Evolutionary conservation across 1,284 basidiomycete genomes (phyloP).

Genomic region (Ganoderma lucidum): DNA sequence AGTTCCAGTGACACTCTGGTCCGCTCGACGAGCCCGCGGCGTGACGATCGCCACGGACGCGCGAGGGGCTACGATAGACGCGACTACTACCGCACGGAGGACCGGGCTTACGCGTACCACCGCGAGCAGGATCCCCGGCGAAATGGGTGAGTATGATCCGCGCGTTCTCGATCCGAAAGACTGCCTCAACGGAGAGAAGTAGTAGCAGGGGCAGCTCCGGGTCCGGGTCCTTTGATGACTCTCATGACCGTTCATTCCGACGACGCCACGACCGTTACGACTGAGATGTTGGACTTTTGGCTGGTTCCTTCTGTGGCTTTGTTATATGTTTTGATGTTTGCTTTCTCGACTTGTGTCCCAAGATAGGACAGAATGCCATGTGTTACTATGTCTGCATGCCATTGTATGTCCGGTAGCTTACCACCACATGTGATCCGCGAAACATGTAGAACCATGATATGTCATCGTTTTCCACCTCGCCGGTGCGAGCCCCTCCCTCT

Average conservation of each 20-base stretch:
- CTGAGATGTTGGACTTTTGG: conserved; percentile 13
- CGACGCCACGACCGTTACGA: conserved; percentile 20
- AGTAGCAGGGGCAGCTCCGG: conserved; percentile 23
- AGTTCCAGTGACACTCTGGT: conserved; percentile 31
- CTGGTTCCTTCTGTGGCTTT: background rate
- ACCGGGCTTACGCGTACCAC: conserved; percentile 19
- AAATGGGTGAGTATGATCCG: conserved; percentile 26
- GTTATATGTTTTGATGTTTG: background rate
- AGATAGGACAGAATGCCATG: background rate
- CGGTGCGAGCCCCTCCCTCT: conserved; percentile 23
- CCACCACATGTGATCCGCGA: conserved; percentile 12
- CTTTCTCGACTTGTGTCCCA: conserved; percentile 1
- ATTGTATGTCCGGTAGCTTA: conserved; percentile 14
- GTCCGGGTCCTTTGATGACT: conserved; percentile 20
- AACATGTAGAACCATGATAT: background rate
- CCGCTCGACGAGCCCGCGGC: conserved; percentile 25
- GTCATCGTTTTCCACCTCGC: conserved; percentile 33
- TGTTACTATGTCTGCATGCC: conserved; percentile 16
- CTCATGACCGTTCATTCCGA: conserved; percentile 21
- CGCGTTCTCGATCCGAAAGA: conserved; percentile 1
- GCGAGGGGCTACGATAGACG: conserved; percentile 25
- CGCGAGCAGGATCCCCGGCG: conserved; percentile 24
- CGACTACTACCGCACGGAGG: conserved; percentile 20
- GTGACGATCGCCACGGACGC: conserved; percentile 26
- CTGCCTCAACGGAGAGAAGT: conserved; percentile 16